Evolutionary conservation across 768 basidiomycete species (phyloP), one percentile per base, ranked within the genome.

Genomic region (Panus rudis): DNA sequence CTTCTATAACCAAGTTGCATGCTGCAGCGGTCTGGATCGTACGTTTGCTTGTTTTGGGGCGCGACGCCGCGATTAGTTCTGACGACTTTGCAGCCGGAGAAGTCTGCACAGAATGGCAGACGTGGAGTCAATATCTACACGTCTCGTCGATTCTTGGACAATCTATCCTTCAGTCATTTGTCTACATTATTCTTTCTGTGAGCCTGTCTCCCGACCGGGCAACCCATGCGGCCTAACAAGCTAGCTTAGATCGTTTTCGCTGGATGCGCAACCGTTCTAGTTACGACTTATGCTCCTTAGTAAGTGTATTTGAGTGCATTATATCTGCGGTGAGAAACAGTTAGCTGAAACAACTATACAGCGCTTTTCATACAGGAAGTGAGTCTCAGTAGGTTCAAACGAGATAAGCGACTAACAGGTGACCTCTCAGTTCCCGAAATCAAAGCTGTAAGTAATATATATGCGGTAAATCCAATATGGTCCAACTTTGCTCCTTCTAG

Each of bases 351-450:
- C n/a, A n/a, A n/a, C n/a, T 33, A 32, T 35, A 23, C 42, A 84
- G 81, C 50, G 84, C 83, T 12, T 86, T 84, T 52, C 84, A 86
- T 53, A 86, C 84, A 21, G 84, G 84, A 71, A 86, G 83, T 86
- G 52, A 63, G 82, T 68, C 21, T 6, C 13, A 27, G n/a, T 7
- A 35, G n/a, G 6, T 17, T 8, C 33, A 14, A 16, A 17, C 33
- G 16, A 20, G 16, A 35, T n/a, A n/a, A n/a, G n/a, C n/a, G n/a
- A n/a, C n/a, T n/a, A n/a, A n/a, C n/a, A 40, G 14, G 20, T 40
- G 32, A 38, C 7, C 17, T 27, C 17, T 4, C 42, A 86, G 83
- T 86, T 53, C 84, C 84, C 13, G 84, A 86, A 60, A 86, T 86
- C 24, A 85, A 86, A 63, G 82, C 84, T 38, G 83, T 84, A 54